These are phyloP conservation scores for Daldinia loculata DNA, from an alignment of 495 filamentous ascomycete genomes.

Conservation along the genomic window DNA sequence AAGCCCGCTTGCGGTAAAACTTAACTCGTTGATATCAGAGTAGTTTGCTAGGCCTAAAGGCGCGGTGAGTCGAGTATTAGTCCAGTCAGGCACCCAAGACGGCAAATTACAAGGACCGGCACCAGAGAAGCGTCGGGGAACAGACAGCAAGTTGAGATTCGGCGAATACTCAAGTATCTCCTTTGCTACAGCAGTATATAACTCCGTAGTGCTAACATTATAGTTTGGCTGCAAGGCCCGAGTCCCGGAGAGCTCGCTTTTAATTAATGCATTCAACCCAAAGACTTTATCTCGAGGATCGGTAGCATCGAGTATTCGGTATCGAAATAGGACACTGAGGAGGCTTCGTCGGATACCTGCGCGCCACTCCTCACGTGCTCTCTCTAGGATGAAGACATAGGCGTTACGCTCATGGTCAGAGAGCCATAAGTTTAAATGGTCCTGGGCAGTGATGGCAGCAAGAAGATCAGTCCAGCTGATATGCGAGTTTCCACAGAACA, in stretches of 20 bases:
- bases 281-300: slow-evolving; percentile 38
- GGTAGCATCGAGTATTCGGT: slow-evolving; percentile 35
- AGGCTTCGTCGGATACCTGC: slow-evolving; percentile 17
- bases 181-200: slow-evolving; percentile 30
- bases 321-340: slow-evolving; percentile 34
- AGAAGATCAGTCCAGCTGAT: slow-evolving; percentile 35
- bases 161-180: slow-evolving; percentile 22
- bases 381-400: slow-evolving; percentile 33
- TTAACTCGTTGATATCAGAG: slow-evolving; percentile 34
- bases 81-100: slow-evolving; percentile 38
- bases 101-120: slow-evolving; percentile 21
- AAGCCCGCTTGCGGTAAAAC: slow-evolving; percentile 24
- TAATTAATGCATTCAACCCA: slow-evolving; percentile 28
- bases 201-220: slow-evolving; percentile 21
- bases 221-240: slow-evolving; percentile 28
- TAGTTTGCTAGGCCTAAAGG: slow-evolving; percentile 34
- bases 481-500: slow-evolving; percentile 27
- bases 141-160: slow-evolving; percentile 33
- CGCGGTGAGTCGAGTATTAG: slow-evolving; percentile 35
- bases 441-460: slow-evolving; percentile 34
- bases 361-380: slow-evolving; percentile 29
- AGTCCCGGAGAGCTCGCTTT: slow-evolving; percentile 10
- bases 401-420: slow-evolving; percentile 36
- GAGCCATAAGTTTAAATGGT: slow-evolving; percentile 31
- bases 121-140: slow-evolving; percentile 29